Evolutionary conservation across 495 filamentous ascomycete genomes (phyloP).

Genomic region (Jackrogersella multiformis): DNA sequence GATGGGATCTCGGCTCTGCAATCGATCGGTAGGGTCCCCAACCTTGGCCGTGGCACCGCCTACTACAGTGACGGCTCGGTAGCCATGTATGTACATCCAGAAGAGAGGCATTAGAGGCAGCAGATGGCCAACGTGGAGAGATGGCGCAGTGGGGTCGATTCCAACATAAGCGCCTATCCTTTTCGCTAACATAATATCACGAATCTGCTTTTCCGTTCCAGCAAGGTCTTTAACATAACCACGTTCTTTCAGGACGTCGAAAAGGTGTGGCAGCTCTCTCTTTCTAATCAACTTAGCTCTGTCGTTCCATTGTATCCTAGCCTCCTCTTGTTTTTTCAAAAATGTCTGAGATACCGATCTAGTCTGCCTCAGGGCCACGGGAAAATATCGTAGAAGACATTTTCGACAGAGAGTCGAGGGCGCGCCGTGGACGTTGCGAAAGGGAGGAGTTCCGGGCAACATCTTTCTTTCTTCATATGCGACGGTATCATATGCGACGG

Average conservation of each 20-base stretch:
- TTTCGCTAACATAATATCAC: conserved; percentile 72
- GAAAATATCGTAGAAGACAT: conserved; percentile 37
- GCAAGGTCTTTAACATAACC: conserved; percentile 82
- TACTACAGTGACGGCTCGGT: conserved; percentile 75
- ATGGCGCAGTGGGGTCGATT: conserved; percentile 90
- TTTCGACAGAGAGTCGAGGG: conserved; percentile 37
- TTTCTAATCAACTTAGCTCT: conserved; percentile 65
- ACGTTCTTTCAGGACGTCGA: conserved; percentile 77
- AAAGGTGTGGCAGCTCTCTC: conserved; percentile 70
- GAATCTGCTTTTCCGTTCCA: conserved; percentile 72
- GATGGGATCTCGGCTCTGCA: conserved; percentile 70
- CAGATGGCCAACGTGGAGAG: conserved; percentile 91
- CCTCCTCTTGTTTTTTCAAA: conserved; percentile 62
- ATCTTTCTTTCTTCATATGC: conserved; percentile 17
- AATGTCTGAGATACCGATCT: conserved; percentile 48
- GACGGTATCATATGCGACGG: no score
- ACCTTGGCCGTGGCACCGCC: conserved; percentile 87
- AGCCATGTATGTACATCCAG: conserved; percentile 90
- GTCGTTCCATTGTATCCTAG: conserved; percentile 65
- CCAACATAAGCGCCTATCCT: conserved; percentile 85
- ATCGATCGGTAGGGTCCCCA: conserved; percentile 85
- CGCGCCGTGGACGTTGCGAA: conserved; percentile 1
- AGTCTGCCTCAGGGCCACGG: conserved; percentile 15
- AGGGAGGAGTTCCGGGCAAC: conserved; percentile 11
- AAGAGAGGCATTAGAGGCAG: conserved; percentile 93